These are phyloP conservation scores for Colletotrichum sp. DNA, from an alignment of 2,329 filamentous ascomycete species.

Conservation along the genomic window DNA sequence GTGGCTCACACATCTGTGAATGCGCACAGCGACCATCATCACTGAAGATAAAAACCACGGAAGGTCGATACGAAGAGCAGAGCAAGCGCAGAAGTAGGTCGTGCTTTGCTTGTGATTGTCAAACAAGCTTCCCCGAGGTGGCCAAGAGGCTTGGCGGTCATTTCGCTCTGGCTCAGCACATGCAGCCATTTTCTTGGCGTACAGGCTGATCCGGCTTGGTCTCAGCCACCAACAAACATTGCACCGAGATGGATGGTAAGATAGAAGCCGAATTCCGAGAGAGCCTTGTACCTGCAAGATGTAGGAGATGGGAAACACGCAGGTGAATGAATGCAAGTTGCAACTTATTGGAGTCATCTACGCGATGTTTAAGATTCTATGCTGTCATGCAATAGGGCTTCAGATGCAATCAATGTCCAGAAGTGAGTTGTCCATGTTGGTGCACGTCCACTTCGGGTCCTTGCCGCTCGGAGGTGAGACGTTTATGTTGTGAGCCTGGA, in stretches of 20 bases:
- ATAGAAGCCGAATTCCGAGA: background rate
- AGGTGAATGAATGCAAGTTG: background rate
- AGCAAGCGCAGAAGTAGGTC: background rate
- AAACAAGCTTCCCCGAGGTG: background rate
- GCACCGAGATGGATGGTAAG: background rate
- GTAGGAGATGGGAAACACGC: rapidly evolving
- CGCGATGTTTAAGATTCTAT: background rate
- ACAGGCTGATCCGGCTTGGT: constrained; percentile 7
- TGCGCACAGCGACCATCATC: background rate
- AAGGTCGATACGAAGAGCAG: background rate
- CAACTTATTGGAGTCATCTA: background rate
- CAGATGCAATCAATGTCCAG: background rate
- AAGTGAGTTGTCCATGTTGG: background rate
- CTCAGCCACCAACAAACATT: background rate
- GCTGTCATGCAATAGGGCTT: background rate
- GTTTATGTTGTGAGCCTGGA: background rate
- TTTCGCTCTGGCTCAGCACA: background rate
- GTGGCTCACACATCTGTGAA: rapidly evolving
- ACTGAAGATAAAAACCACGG: background rate
- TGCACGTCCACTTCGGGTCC: background rate
- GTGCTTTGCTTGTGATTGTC: background rate
- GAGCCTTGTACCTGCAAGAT: background rate
- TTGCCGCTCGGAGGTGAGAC: background rate
- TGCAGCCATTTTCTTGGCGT: background rate
- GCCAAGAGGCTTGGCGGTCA: background rate